phyloP scores from a whole-genome alignment of 1,284 basidiomycete species.

The Paramarasmius palmivorus region DNA sequence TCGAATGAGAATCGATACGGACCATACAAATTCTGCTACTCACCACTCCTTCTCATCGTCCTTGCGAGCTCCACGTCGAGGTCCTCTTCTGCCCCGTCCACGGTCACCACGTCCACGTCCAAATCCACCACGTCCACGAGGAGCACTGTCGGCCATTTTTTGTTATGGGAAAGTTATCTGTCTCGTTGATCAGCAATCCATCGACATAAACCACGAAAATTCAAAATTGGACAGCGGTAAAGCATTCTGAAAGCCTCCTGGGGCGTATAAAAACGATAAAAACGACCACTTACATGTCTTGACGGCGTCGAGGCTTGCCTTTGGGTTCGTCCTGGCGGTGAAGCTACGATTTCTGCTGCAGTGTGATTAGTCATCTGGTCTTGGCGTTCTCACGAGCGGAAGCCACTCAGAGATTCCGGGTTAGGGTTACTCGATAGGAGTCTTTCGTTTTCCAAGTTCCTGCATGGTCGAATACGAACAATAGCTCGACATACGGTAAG shows the following conservation, averaged over 20 bases:
- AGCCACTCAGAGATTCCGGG: too few relatives aligned
- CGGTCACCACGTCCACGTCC: conserved; percentile 88
- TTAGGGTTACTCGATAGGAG: too few relatives aligned
- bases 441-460: too few relatives aligned
- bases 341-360: neutral
- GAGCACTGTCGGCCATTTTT: conserved; percentile 78
- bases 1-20: neutral
- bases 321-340: neutral
- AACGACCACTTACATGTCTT: conserved; percentile 13
- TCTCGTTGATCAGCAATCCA: conserved; percentile 4
- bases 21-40: conserved; percentile 31
- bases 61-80: conserved; percentile 94
- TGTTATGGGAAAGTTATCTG: conserved; percentile 18
- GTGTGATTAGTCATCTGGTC: conserved; percentile 4
- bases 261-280: neutral
- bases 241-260: neutral
- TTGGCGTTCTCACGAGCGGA: too few relatives aligned
- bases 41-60: conserved; percentile 99
- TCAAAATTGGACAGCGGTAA: neutral
- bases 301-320: conserved; percentile 1
- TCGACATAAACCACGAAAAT: conserved; percentile 23
- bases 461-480: too few relatives aligned
- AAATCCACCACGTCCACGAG: conserved; percentile 83
- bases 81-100: conserved; percentile 85
- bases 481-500: too few relatives aligned